Base-by-base conservation (phyloP, 257 asterid species). In the Leonotis leonurus region DNA sequence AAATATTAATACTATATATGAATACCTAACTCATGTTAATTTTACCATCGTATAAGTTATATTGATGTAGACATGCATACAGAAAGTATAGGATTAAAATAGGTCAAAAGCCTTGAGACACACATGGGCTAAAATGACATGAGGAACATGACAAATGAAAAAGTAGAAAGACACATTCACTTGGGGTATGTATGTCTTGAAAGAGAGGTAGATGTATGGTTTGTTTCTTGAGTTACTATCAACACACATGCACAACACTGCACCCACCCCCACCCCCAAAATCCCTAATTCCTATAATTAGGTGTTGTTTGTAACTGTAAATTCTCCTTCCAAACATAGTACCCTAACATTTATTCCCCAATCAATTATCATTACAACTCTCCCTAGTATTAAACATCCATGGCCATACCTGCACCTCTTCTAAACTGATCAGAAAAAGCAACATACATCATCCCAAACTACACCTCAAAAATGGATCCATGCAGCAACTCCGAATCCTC, bases 261-360 rank as follows among this genome's bases (percentile, higher is more conserved):
- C 50, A 24, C 73, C 24, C 16, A 8, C 32, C 45, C 62, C 27
- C 63, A 11, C 46, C 56, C 48, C 21, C 20, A 0, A n/a, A 35
- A 18, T 59, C 71, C 61, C 63, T 60, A 37, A 48, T 57, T 48
- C 65, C 87, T 69, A 64, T 76, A 81, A 70, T 64, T 62, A 64
- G 70, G 80, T 46, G 22, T 55, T 46, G 22, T 55, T 63, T 71
- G 84, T 70, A 79, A 81, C 82, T 68, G 82, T 67, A 72, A 65
- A 66, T 71, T 78, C 35, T 56, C 80, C 79, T 81, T 75, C 85
- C 73, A 62, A 65, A 76, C 77, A 81, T 81, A 75, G 84, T 79
- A 50, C 77, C 80, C 61, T 41, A 43, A 67, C 78, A 75, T 79
- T 78, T 21, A 81, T 46, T 65, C 50, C 63, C 60, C 45, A 74